These are phyloP conservation scores for Syncephalastrum sp. DNA, from an alignment of 371 early-diverging fungal species.

Conservation along the genomic window DNA sequence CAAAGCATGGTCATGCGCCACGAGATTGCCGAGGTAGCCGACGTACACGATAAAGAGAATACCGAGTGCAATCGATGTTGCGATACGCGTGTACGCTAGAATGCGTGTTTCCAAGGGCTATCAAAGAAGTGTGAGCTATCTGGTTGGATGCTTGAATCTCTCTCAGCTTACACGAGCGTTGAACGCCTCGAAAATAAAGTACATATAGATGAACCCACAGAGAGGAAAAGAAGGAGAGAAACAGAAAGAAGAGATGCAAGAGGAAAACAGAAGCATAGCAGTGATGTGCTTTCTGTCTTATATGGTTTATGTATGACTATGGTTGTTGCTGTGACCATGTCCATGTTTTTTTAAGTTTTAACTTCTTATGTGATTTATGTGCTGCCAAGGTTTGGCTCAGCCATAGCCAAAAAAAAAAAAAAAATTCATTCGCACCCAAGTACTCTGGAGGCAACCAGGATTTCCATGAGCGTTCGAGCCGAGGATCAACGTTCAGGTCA, in stretches of 20 bases:
- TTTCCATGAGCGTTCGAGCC: too few species aligned
- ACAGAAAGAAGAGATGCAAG: conserved; percentile 1
- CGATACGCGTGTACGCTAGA: conserved; percentile 25
- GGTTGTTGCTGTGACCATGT: too few species aligned
- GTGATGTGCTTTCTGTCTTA: too few species aligned
- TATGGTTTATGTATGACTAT: too few species aligned
- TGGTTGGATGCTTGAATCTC: not conserved
- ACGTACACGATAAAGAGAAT: conserved; percentile 27
- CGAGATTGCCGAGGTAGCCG: conserved; percentile 32
- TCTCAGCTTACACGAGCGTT: conserved; percentile 27
- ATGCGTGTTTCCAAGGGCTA: conserved; percentile 36
- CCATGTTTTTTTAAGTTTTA: too few species aligned
- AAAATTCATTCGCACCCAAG: too few species aligned
- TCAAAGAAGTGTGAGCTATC: not conserved
- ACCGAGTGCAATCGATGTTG: conserved; percentile 27
- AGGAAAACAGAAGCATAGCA: conserved; percentile 6
- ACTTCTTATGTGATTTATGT: too few species aligned
- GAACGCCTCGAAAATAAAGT: conserved; percentile 43
- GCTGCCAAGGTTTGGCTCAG: too few species aligned
- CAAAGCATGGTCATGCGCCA: conserved; percentile 27
- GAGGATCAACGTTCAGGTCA: too few species aligned
- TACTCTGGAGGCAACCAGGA: too few species aligned
- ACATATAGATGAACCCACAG: conserved; percentile 15
- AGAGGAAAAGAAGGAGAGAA: not conserved
- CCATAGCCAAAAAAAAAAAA: too few species aligned